Percentiles rank a stretch among this genome's conserved stretches.
phyloP scores from a whole-genome alignment of 805 yeast genomes.

The Barnettozyma botsteinii region DNA sequence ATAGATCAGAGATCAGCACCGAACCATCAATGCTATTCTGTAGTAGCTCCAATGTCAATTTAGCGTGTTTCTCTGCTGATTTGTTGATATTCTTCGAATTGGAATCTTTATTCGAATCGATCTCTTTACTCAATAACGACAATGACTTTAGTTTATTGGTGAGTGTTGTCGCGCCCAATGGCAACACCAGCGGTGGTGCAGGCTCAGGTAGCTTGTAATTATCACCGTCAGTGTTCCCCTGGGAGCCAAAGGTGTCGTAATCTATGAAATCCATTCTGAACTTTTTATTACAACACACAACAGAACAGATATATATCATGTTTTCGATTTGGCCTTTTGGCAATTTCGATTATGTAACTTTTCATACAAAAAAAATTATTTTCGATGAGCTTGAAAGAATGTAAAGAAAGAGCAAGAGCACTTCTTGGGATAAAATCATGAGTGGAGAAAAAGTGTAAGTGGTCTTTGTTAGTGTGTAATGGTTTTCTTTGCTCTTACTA shows the following conservation, averaged over 20 bases:
- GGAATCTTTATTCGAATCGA: conserved; percentile 6
- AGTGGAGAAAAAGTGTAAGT: conserved; percentile 10
- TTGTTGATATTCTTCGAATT: conserved; percentile 8
- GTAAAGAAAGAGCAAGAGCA: no score
- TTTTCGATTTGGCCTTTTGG: no score
- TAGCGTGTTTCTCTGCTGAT: conserved; percentile 44
- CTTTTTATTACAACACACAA: no score
- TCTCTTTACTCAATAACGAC: conserved; percentile 24
- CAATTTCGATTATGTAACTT: no score
- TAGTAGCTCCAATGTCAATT: conserved; percentile 37
- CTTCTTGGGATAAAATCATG: no score
- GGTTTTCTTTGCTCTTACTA: no score
- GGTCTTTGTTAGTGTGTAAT: background rate
- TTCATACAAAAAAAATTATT: no score
- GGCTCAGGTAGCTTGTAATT: conserved; percentile 28
- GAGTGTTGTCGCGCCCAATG: conserved; percentile 28
- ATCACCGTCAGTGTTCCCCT: background rate
- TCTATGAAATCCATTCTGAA: conserved; percentile 28
- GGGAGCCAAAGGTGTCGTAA: conserved; percentile 18
- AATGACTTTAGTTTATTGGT: conserved; percentile 34
- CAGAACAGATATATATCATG: no score
- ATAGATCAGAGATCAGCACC: conserved; percentile 10
- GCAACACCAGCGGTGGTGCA: conserved; percentile 34
- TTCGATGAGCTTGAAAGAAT: no score
- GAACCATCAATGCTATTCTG: conserved; percentile 13